Evolutionary conservation across 257 asterid genomes (phyloP).

Genomic region (Ophiorrhiza pumila): DNA sequence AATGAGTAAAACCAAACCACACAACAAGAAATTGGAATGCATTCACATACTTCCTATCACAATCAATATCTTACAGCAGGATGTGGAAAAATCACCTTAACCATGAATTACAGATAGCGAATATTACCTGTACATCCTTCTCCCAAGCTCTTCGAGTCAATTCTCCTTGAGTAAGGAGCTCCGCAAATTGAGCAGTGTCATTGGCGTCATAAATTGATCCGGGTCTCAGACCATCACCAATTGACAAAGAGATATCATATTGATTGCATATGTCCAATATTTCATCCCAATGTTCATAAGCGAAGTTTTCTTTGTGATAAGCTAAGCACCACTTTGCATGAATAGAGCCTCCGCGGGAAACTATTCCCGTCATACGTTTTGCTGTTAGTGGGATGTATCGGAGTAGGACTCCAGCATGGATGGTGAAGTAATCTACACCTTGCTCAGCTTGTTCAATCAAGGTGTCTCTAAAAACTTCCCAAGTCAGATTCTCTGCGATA

Average conservation of each 20-base stretch:
- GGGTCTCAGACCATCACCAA: conserved; percentile 92
- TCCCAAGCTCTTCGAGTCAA: conserved; percentile 91
- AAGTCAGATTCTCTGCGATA: conserved; percentile 74
- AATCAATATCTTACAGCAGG: neutral
- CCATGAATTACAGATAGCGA: neutral
- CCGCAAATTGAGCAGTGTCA: conserved; percentile 88
- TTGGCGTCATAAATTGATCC: conserved; percentile 92
- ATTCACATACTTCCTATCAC: neutral
- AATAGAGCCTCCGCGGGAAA: conserved; percentile 92
- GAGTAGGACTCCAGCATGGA: conserved; percentile 87
- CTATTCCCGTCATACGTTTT: conserved; percentile 84
- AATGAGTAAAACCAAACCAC: no score
- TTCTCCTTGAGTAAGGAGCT: conserved; percentile 90
- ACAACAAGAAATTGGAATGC: neutral
- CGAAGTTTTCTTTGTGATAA: conserved; percentile 86
- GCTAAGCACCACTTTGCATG: conserved; percentile 96
- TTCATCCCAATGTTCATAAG: conserved; percentile 95
- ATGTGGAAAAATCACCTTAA: neutral
- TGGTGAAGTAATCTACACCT: conserved; percentile 91
- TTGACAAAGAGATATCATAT: conserved; percentile 76
- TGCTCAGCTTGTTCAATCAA: conserved; percentile 93
- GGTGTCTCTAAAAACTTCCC: conserved; percentile 86
- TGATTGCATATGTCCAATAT: conserved; percentile 86
- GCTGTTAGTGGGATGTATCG: conserved; percentile 88
- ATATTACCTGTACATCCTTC: conserved; percentile 91